Evolutionary conservation across 495 filamentous ascomycete species (phyloP), one percentile per base, ranked within the genome.

Genomic region (Penicillium atrosanguineum): DNA sequence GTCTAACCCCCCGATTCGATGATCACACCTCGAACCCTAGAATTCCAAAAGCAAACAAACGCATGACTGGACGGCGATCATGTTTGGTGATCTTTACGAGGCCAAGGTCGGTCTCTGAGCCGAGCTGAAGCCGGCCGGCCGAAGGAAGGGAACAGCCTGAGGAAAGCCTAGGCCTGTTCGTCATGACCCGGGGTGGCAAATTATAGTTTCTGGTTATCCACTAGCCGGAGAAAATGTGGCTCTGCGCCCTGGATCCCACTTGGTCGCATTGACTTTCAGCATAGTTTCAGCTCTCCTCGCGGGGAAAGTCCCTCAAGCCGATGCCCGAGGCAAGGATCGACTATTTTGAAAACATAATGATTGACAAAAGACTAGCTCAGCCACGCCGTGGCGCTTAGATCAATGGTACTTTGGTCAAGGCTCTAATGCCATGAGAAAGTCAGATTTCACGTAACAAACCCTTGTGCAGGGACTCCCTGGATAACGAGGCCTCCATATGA

Each of bases 211-310:
- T n/a, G 25, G 16, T 34, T 34, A 21, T 18, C 39, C 48, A 50
- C 38, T n/a, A 41, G 39, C 4, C 20, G 19, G 26, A 50, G 38
- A 41, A 50, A 50, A 21, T 43, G 28, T 44, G 39, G 28, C 48
- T 23, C 47, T 20, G 7, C 18, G 15, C 25, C 21, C 36, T 49
- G 47, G 15, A 41, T 38, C 18, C 36, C 23, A 8, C 20, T 53
- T 29, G 4, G 45, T 44, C 37, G 46, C 20, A 52, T 55, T 48
- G 37, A 19, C 44, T 51, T 18, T 45, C 34, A 36, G 21, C 14
- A n/a, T n/a, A 20, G 50, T 51, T 54, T 48, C 52, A 59, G 57
- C 47, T 52, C 56, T 37, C 46, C 47, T 55, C 39, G 47, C 51
- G 56, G 56, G 55, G 52, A 39, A 52, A 20, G 12, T 15, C 23